These are phyloP conservation scores for Astragalus membranaceus DNA, from an alignment of 306 rosid genomes.

Conservation along the genomic window DNA sequence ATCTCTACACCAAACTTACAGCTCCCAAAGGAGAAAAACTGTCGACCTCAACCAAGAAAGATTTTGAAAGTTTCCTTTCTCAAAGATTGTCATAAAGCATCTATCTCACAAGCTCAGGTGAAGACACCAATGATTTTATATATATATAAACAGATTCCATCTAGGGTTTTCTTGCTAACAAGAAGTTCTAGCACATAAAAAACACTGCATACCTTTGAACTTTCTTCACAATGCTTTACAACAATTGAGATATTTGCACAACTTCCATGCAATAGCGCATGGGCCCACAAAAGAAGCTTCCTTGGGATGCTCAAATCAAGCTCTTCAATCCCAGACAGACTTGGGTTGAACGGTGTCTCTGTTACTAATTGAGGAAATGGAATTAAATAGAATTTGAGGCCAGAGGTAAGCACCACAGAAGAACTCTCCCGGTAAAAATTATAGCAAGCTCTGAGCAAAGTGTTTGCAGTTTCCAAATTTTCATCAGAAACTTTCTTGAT, in stretches of 20 bases:
- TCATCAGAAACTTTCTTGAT: constrained; percentile 65
- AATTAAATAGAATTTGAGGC: constrained; percentile 62
- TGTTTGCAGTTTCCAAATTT: constrained; percentile 62
- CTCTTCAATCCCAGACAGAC: constrained; percentile 56
- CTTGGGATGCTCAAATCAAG: constrained; percentile 94
- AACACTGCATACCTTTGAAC: constrained; percentile 63
- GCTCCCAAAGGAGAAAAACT: background rate
- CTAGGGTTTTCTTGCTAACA: constrained; percentile 15
- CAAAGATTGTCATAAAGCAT: background rate
- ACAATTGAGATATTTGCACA: constrained; percentile 68
- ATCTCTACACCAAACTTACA: background rate
- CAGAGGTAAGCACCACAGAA: constrained; percentile 63
- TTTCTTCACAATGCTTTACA: constrained; percentile 94
- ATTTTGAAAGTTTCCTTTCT: background rate
- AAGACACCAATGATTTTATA: background rate
- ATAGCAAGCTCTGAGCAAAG: constrained; percentile 82
- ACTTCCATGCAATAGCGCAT: constrained; percentile 63
- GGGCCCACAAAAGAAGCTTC: constrained; percentile 98
- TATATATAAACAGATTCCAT: background rate
- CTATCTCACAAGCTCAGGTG: background rate
- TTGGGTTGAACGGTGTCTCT: constrained; percentile 49
- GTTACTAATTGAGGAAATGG: constrained; percentile 50
- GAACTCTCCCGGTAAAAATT: constrained; percentile 92
- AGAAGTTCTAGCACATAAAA: constrained; percentile 7
- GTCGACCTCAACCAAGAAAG: background rate